Base-by-base conservation (phyloP, 1,139 yeast genomes). In the Zygoascus meyerae region DNA sequence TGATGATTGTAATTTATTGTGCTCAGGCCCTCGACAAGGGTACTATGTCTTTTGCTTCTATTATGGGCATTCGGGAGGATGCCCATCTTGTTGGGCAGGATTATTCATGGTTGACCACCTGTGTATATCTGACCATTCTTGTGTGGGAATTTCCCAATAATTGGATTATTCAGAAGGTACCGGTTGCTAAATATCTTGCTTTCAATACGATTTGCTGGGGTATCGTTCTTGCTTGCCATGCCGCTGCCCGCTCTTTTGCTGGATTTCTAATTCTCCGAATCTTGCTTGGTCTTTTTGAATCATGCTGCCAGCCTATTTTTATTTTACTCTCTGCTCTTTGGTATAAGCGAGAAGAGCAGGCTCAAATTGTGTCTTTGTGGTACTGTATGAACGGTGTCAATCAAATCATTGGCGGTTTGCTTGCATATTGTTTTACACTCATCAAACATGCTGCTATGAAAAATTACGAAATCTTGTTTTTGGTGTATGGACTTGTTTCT, bases 251-350 rank as follows among this genome's bases (percentile, higher is more conserved):
- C 41, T 55, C 60, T 10, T 76, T 73, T 54, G 77, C 72, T 1
- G 70, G 75, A 0, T 58, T 75, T 29, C 65, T 75, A 63, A 67
- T 69, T 14, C 68, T 74, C 10, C 61, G 81, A 45, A 70, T 73
- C 28, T 52, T 76, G 15, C 52, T 78, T 33, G 85, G 84, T 2
- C 60, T 71, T 46, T 68, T 77, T 46, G 84, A 79, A 57, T 67
- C 74, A 40, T 38, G 51, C 42, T 52, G 55, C 21, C 55, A 51
- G 34, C 60, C 60, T 2, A 48, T 50, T 26, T 55, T 55, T 31
- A 42, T 57, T 12, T 36, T 56, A 12, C 43, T 53, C 35, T 48
- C 58, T 30, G 44, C 59, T 29, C 51, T 52, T 55, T 59, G 60
- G 60, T 59, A 58, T 38, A 50, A 37, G 26, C 53, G 60, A 40